Conservation (phyloP, 345 rosid species). For the Combretum micranthum region DNA sequence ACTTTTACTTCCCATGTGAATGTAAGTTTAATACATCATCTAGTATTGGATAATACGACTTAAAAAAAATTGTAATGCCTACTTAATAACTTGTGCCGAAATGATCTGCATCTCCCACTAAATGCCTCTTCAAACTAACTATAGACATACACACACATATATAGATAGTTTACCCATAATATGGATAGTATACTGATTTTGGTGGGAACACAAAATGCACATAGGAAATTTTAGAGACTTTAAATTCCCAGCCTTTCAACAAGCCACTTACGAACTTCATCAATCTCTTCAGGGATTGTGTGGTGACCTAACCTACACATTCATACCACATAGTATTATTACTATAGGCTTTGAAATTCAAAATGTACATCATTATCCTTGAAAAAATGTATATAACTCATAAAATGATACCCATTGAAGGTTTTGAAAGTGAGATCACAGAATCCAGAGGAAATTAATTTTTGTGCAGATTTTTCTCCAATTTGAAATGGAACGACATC, state of each 20-base stretch:
- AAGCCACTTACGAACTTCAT: slow-evolving; percentile 37
- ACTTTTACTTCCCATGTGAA: no score
- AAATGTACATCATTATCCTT: not conserved
- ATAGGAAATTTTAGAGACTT: slow-evolving; percentile 5
- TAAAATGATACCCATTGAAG: slow-evolving; percentile 29
- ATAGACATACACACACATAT: no score
- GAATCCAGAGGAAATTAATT: slow-evolving; percentile 44
- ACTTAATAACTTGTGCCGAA: no score
- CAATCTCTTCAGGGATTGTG: slow-evolving; percentile 39
- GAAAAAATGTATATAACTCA: not conserved
- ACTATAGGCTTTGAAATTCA: slow-evolving; percentile 1
- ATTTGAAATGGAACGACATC: slow-evolving; percentile 53
- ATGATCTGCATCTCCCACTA: no score
- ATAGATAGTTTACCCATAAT: no score
- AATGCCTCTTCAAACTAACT: no score
- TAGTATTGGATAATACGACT: no score
- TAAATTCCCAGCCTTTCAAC: slow-evolving; percentile 21
- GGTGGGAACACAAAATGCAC: no score
- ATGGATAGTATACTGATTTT: no score
- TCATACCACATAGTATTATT: not conserved
- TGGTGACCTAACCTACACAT: slow-evolving; percentile 36
- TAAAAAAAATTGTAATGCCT: no score
- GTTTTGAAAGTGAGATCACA: slow-evolving; percentile 25
- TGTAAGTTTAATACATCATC: no score
- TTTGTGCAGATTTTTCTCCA: slow-evolving; percentile 55